phyloP scores from a whole-genome alignment of 2,329 filamentous ascomycete species.

The Aspergillus sp. region DNA sequence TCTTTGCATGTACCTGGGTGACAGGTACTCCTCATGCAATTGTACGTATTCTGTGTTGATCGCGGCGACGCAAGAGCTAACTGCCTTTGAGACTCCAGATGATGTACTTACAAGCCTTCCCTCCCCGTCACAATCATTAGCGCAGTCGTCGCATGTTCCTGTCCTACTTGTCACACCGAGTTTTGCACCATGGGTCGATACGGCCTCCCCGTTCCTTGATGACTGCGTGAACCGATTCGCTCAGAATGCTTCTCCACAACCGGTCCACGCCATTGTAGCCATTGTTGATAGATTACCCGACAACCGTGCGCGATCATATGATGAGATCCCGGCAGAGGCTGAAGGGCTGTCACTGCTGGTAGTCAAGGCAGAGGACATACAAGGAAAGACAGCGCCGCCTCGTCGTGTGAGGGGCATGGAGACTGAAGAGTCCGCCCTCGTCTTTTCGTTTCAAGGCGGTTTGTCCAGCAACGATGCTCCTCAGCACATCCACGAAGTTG shows the following conservation, averaged over 20 bases:
- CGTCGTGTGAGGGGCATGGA: constrained; percentile 29
- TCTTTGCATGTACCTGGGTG: constrained; percentile 33
- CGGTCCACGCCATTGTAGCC: constrained; percentile 32
- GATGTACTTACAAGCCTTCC: constrained; percentile 30
- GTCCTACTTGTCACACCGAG: constrained; percentile 37
- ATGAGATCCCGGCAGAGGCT: constrained; percentile 13
- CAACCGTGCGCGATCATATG: constrained; percentile 1
- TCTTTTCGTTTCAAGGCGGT: constrained; percentile 25
- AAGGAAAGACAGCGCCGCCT: constrained; percentile 28
- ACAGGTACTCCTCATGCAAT: constrained; percentile 29
- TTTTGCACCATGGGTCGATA: constrained; percentile 38
- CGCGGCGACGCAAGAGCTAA: neutral
- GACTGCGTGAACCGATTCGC: constrained; percentile 30
- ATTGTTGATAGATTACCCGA: constrained; percentile 38
- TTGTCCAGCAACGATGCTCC: neutral
- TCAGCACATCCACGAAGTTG: constrained; percentile 29
- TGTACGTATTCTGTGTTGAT: constrained; percentile 18
- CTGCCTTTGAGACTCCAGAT: constrained; percentile 25
- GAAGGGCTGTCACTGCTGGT: constrained; percentile 38
- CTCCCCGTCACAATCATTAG: constrained; percentile 13
- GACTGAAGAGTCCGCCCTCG: constrained; percentile 32
- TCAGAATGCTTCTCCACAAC: constrained; percentile 6
- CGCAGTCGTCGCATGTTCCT: constrained; percentile 22
- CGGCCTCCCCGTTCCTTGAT: constrained; percentile 29
- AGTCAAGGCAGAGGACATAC: constrained; percentile 22